A percentile compares a stretch with the other conserved stretches of the same genome.
These are phyloP conservation scores for Lasiodiplodia sp. DNA, from an alignment of 2,329 filamentous ascomycete genomes.

Conservation along the genomic window DNA sequence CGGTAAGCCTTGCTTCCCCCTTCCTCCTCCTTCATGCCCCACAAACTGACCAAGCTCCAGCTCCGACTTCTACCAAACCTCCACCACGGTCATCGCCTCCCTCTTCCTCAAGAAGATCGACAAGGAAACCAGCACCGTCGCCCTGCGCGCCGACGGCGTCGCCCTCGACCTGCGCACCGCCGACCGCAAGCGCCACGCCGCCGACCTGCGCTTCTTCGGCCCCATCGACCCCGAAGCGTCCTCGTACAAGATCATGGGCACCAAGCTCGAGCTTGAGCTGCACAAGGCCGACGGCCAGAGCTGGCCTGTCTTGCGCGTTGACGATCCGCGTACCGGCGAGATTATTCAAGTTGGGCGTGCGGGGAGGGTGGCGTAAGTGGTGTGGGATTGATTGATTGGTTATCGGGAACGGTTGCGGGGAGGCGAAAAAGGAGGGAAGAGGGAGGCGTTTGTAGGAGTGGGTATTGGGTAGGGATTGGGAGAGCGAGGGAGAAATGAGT, in stretches of 20 bases:
- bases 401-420: neutral
- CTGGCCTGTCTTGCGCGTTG: constrained; percentile 85
- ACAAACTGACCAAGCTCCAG: constrained; percentile 47
- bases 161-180: constrained; percentile 84
- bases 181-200: constrained; percentile 83
- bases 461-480: too few species aligned
- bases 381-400: neutral
- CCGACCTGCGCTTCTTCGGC: constrained; percentile 77
- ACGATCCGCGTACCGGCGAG: constrained; percentile 76
- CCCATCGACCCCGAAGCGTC: constrained; percentile 78
- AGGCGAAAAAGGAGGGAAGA: neutral
- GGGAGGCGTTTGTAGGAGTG: constrained; percentile 2
- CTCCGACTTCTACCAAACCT: constrained; percentile 94
- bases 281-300: constrained; percentile 76
- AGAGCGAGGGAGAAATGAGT: too few species aligned
- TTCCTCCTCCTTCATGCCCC: constrained; percentile 2
- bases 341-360: constrained; percentile 91
- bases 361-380: constrained; percentile 2
- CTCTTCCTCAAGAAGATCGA: constrained; percentile 98
- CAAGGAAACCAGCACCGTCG: constrained; percentile 76
- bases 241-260: constrained; percentile 81
- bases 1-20: constrained; percentile 56
- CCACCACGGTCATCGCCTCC: constrained; percentile 82
- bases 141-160: constrained; percentile 69
- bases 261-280: constrained; percentile 84